Base-by-base conservation (phyloP, 768 basidiomycete species). In the Cystobasidium ongulense region DNA sequence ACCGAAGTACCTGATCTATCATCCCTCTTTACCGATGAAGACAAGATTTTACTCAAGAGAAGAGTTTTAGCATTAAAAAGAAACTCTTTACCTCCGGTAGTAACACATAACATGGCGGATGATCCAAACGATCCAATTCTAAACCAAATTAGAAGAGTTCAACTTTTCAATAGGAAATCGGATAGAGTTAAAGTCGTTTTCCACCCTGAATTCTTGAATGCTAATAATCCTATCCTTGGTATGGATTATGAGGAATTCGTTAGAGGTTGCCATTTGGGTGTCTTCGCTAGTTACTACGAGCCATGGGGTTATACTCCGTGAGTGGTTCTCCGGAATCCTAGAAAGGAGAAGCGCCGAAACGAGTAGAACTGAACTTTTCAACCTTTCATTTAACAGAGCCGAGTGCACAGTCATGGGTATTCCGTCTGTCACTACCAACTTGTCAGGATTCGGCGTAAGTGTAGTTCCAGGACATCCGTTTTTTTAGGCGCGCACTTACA, bases 331-430 rank as follows among this genome's bases (percentile, higher is more conserved):
- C 25, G 11, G 18, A 41, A 15, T 15, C 25, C n/a, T 63, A 8
- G 63, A 4, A 50, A 36, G 18, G 18, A 2, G 0, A 2, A 5
- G 23, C 0, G n/a, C 13, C 27, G 3, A 18, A 1, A 23, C n/a
- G 2, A 5, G 17, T 39, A 0, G 23, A 2, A 1, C 0, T 15
- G 0, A 25, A 17, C 33, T 63, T 8, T 3, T 15, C 29, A 11
- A 2, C 63, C 18, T 29, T 36, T 3, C 17, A 50, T n/a, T 50
- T 96, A 92, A 0, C 95, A 95, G 0, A 23, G 95, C 95, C 0
- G 95, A 98, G 81, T 98, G 96, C 81, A 98, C 96, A n/a, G 96
- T 99, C 41, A 99, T 99, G 96, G 96, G 96, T 75, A 92, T 99
- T 63, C 96, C 96, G 0, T 91, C 89, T 38, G 88, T 98, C 64